Conservation (phyloP, 441 rosid genomes). For the Pelargonium fulgidum region DNA sequence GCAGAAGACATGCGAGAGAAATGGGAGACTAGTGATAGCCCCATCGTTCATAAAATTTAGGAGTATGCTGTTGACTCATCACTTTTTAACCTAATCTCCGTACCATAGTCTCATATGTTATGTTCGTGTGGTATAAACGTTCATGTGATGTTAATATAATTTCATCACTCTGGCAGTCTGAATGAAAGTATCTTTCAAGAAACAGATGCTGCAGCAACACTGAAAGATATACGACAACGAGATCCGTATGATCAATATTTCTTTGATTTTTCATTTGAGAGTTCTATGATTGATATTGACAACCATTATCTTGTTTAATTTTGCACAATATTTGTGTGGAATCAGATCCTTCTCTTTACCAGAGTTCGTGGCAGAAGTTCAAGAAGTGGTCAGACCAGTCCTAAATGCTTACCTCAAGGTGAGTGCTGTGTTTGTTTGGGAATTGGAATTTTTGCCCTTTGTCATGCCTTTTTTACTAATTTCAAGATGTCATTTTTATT, state of each 20-base stretch:
- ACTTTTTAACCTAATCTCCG: no score
- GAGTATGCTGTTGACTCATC: constrained; percentile 42
- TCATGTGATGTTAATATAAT: background rate
- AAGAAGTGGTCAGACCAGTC: constrained; percentile 74
- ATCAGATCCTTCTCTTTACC: constrained; percentile 72
- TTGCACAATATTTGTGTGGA: constrained; percentile 16
- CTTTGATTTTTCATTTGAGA: constrained; percentile 5
- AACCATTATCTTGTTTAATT: background rate
- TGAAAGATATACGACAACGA: constrained; percentile 72
- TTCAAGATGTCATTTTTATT: background rate
- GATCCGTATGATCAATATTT: constrained; percentile 63
- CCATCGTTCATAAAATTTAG: constrained; percentile 89
- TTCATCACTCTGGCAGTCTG: constrained; percentile 45
- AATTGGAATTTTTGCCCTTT: constrained; percentile 2
- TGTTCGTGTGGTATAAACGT: background rate
- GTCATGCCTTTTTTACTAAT: background rate
- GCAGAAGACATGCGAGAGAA: constrained; percentile 84
- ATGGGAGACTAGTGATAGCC: constrained; percentile 95
- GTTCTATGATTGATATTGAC: constrained; percentile 16
- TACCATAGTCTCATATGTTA: background rate
- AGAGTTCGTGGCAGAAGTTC: constrained; percentile 78
- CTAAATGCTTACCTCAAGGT: constrained; percentile 76
- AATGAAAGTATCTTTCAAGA: constrained; percentile 73
- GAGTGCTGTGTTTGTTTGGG: constrained; percentile 6
- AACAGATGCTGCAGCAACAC: constrained; percentile 80